Conservation (phyloP, 306 rosid species). For the Vachellia pachyceras region DNA sequence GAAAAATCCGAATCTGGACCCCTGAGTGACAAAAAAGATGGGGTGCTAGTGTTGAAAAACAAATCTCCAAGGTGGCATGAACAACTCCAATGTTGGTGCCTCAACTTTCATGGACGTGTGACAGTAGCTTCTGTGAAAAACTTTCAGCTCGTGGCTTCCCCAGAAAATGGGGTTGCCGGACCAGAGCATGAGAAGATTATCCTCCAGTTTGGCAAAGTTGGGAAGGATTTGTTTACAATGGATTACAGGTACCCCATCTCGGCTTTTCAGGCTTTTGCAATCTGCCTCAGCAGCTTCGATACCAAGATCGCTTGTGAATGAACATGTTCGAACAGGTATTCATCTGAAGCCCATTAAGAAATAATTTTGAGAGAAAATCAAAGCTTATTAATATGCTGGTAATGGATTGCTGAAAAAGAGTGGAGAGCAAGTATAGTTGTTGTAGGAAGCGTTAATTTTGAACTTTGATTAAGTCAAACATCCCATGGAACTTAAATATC, state of each 20-base stretch:
- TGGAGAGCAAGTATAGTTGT: not conserved
- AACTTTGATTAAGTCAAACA: not conserved
- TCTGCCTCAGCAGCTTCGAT: constrained; percentile 99
- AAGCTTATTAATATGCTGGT: not conserved
- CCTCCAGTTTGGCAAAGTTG: constrained; percentile 94
- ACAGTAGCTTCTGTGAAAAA: constrained; percentile 96
- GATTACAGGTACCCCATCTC: constrained; percentile 94
- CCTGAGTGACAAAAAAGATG: constrained; percentile 49
- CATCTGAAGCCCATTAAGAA: constrained; percentile 31
- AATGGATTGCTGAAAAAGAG: not conserved
- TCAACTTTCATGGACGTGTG: constrained; percentile 95
- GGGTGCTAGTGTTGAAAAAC: constrained; percentile 71
- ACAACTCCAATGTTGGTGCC: constrained; percentile 99
- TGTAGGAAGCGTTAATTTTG: not conserved
- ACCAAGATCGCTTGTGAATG: constrained; percentile 97
- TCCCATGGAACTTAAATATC: not conserved
- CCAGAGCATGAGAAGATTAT: constrained; percentile 88
- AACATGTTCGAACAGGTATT: constrained; percentile 56
- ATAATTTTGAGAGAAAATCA: not conserved
- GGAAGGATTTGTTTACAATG: constrained; percentile 92
- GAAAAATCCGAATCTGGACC: constrained; percentile 63
- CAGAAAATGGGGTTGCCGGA: constrained; percentile 82
- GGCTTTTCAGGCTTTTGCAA: constrained; percentile 95
- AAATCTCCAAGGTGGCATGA: constrained; percentile 99
- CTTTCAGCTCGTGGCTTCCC: constrained; percentile 93